Evolutionary conservation across 2,329 filamentous ascomycete genomes (phyloP).

Genomic region (Thielaviopsis cerberus): DNA sequence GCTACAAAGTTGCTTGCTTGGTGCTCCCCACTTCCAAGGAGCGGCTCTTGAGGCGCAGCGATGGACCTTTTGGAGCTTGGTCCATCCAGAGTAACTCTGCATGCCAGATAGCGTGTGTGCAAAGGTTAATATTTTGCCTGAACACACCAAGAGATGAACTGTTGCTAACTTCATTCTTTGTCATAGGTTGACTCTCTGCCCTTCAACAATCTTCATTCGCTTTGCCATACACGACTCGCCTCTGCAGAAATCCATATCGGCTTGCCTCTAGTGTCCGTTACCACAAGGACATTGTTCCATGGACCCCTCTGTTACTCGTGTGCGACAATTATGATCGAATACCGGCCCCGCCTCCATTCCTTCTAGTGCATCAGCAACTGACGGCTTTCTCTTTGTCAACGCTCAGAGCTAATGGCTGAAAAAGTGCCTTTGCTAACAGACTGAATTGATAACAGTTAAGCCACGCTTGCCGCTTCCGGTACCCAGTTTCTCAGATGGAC

Average conservation of each 20-base stretch:
- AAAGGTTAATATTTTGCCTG: neutral
- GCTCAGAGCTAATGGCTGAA: too few species aligned
- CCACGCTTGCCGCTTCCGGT: neutral
- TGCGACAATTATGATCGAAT: neutral
- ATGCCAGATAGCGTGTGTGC: neutral
- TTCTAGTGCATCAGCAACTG: neutral
- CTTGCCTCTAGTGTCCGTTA: neutral
- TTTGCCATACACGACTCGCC: too few species aligned
- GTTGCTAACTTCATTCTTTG: too few species aligned
- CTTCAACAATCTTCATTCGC: too few species aligned
- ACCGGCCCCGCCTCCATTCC: neutral
- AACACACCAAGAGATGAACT: neutral
- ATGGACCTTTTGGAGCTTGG: neutral
- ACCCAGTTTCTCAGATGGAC: neutral
- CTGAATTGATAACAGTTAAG: neutral
- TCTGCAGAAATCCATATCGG: too few species aligned
- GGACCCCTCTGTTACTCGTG: neutral
- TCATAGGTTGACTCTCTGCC: too few species aligned
- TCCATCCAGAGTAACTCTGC: neutral
- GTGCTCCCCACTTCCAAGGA: neutral
- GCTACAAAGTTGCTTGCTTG: neutral
- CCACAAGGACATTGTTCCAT: neutral
- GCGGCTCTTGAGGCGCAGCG: neutral
- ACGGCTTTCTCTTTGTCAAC: neutral
- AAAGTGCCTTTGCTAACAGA: neutral